Evolutionary conservation across 768 basidiomycete genomes (phyloP), one percentile per base, ranked within the genome.

Genomic region (Naganishia antarctica): DNA sequence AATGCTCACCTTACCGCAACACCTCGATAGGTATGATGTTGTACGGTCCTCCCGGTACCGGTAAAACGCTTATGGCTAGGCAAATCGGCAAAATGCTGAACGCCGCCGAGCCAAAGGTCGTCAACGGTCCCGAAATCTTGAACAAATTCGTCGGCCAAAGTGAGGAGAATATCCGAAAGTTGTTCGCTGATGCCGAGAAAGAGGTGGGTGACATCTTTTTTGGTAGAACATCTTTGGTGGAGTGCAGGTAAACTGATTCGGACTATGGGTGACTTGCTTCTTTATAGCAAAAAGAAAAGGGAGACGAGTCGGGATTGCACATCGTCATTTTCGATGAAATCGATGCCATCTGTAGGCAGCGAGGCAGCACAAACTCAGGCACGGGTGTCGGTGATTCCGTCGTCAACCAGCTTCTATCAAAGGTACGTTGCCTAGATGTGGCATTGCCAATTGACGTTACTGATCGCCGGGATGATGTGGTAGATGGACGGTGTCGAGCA

Each of bases 61-160:
- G 96, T 64, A 99, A 99, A 80, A 99, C 96, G 0, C 83, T 99
- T 16, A 90, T 99, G 80, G 96, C 96, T 2, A 83, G 96, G 40
- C 96, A 98, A 82, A 99, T 99, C 66, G 96, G 96, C 13, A 98
- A 96, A 79, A 97, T 99, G 91, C 81, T 98, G 64, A 99, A 99
- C 70, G 96, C 96, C 3, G 82, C 89, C 61, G 96, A 99, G 76
- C 96, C 96, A 37, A 99, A 99, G 79, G 83, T 99, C 61, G 96
- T 99, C 64, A 98, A 98, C 74, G 96, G 96, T 46, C 96, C 96
- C 12, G 96, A 99, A 80, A 86, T 99, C 66, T 80, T 99, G 60
- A 98, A 88, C 81, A 98, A 98, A 76, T 99, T 86, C 70, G 96
- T 99, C 34, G 96, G 96, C 72, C 89, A 89, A 26, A 91, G 89